Evolutionary conservation across 805 yeast species (phyloP).

Genomic region (Wickerhamomyces strasburgensis): DNA sequence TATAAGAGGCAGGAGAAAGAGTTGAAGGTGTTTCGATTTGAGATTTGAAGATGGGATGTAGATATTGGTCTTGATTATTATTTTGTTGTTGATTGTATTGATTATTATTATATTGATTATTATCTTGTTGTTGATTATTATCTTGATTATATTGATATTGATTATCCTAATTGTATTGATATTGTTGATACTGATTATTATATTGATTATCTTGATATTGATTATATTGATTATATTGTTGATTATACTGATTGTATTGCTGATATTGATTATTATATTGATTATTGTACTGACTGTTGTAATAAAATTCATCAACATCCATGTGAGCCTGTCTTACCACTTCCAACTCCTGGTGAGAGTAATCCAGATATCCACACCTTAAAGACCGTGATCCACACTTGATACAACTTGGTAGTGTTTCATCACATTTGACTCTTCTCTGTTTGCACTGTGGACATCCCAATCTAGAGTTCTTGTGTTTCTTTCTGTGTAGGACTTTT

Average conservation of each 20-base stretch:
- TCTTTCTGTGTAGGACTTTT: conserved; percentile 33
- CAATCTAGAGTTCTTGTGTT: conserved; percentile 51
- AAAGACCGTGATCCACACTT: conserved; percentile 36
- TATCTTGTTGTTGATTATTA: too few relatives aligned
- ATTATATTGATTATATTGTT: background rate
- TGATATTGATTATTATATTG: background rate
- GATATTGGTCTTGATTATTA: too few relatives aligned
- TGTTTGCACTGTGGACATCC: conserved; percentile 63
- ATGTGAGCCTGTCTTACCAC: conserved; percentile 11
- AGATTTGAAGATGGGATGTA: background rate
- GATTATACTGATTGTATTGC: background rate
- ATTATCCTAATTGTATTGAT: background rate
- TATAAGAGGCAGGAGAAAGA: too few relatives aligned
- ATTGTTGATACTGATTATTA: background rate
- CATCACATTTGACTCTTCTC: conserved; percentile 61
- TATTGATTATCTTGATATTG: background rate
- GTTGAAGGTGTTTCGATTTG: background rate
- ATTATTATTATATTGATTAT: too few relatives aligned
- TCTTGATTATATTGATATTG: background rate
- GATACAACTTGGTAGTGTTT: conserved; percentile 47
- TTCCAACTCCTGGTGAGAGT: conserved; percentile 10
- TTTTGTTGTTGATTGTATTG: too few relatives aligned
- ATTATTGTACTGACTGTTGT: background rate
- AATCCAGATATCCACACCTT: conserved; percentile 20
- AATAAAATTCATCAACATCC: too few relatives aligned